Evolutionary conservation across 345 rosid genomes (phyloP).

Genomic region (Heritiera littoralis): DNA sequence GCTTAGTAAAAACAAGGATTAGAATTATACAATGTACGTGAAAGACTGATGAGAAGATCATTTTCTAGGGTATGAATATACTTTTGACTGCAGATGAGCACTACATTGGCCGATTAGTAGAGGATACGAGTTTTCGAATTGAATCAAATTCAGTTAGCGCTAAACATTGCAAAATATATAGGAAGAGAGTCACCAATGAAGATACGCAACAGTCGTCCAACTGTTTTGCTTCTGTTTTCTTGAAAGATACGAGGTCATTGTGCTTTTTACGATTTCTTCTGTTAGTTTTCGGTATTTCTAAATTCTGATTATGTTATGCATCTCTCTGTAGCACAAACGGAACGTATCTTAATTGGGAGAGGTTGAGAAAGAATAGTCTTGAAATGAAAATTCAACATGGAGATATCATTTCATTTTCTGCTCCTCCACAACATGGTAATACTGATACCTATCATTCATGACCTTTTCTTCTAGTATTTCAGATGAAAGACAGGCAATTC

Average conservation of each 20-base stretch:
- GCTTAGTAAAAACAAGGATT: background rate
- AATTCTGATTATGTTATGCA: background rate
- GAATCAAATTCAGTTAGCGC: slow-evolving; percentile 75
- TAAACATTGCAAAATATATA: slow-evolving; percentile 65
- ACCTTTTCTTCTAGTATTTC: background rate
- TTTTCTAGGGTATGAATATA: slow-evolving; percentile 70
- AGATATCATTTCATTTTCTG: slow-evolving; percentile 75
- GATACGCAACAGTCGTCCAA: slow-evolving; percentile 35
- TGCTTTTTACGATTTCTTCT: slow-evolving; percentile 9
- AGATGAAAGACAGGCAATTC: background rate
- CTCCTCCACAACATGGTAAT: slow-evolving; percentile 87
- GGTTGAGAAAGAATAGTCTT: slow-evolving; percentile 58
- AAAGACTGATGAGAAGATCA: slow-evolving; percentile 19
- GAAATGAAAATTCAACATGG: slow-evolving; percentile 71
- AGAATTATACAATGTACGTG: background rate
- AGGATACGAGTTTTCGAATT: slow-evolving; percentile 60
- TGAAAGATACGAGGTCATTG: slow-evolving; percentile 81
- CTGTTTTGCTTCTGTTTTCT: slow-evolving; percentile 45
- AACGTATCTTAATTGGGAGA: slow-evolving; percentile 81
- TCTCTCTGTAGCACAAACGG: slow-evolving; percentile 68
- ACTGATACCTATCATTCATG: background rate
- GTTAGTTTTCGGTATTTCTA: background rate
- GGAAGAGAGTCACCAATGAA: slow-evolving; percentile 33
- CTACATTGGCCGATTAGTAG: slow-evolving; percentile 67
- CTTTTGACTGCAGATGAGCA: slow-evolving; percentile 73